Conservation (phyloP, 2,329 filamentous ascomycete species). For the Graphiopsis chlorocephala region DNA sequence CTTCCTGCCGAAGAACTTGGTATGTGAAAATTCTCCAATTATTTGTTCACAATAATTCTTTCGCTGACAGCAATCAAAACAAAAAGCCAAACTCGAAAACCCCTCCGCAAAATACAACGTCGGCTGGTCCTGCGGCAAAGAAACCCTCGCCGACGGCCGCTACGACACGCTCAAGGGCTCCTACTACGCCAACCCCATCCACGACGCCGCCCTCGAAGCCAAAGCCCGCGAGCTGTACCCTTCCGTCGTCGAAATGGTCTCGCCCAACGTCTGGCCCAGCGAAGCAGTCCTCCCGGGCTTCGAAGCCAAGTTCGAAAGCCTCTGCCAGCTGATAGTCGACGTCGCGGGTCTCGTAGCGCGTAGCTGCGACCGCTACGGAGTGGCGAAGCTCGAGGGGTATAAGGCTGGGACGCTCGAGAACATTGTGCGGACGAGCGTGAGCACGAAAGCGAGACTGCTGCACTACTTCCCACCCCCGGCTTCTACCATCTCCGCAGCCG, state of each 20-base stretch:
- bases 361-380: slow-evolving; percentile 85
- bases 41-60: too few species aligned
- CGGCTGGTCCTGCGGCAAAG: slow-evolving; percentile 79
- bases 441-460: slow-evolving; percentile 84
- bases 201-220: slow-evolving; percentile 60
- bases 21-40: slow-evolving; percentile 36
- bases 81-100: slow-evolving; percentile 45
- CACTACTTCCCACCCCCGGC: slow-evolving; percentile 76
- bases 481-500: slow-evolving; percentile 16
- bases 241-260: slow-evolving; percentile 82
- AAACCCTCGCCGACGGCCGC: slow-evolving; percentile 73
- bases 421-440: slow-evolving; percentile 79
- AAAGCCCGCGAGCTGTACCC: slow-evolving; percentile 55
- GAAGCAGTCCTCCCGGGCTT: slow-evolving; percentile 71
- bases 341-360: slow-evolving; percentile 81
- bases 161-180: slow-evolving; percentile 79
- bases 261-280: slow-evolving; percentile 83
- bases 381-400: slow-evolving; percentile 74
- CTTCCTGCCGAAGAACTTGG: slow-evolving; percentile 69
- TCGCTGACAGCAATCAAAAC: background rate
- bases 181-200: slow-evolving; percentile 70
- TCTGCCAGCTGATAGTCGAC: slow-evolving; percentile 85
- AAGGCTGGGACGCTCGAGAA: slow-evolving; percentile 75
- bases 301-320: slow-evolving; percentile 64
- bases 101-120: slow-evolving; percentile 58